These are phyloP conservation scores for Diaporthe sp. DNA, from an alignment of 2,329 filamentous ascomycete species.

Conservation along the genomic window DNA sequence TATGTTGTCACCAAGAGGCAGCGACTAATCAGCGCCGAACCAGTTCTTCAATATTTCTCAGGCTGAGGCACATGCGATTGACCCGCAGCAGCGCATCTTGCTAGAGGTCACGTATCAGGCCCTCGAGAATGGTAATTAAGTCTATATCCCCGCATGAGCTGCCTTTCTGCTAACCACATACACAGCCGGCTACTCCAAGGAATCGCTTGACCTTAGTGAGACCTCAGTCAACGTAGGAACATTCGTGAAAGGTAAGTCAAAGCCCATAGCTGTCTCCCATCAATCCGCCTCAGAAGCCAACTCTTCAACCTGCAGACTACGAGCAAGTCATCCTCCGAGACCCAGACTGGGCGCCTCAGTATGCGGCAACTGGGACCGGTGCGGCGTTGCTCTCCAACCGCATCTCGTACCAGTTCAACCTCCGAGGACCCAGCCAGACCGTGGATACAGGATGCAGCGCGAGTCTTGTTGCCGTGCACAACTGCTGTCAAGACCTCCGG, in stretches of 20 bases:
- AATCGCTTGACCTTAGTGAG: conserved; percentile 59
- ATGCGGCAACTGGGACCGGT: conserved; percentile 67
- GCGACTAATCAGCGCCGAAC: not conserved
- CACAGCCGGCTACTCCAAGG: conserved; percentile 42
- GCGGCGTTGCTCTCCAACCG: conserved; percentile 68
- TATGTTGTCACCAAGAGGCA: no score
- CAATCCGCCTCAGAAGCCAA: not conserved
- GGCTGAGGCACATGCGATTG: conserved; percentile 65
- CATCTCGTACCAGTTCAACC: conserved; percentile 68
- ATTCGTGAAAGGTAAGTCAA: conserved; percentile 60
- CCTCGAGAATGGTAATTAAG: conserved; percentile 60
- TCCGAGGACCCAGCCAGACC: conserved; percentile 68
- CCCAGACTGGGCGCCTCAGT: conserved; percentile 62
- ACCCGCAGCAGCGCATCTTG: conserved; percentile 66
- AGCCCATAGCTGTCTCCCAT: no score
- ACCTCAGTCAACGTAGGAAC: conserved; percentile 65
- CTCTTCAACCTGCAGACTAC: conserved; percentile 56
- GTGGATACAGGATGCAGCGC: conserved; percentile 72
- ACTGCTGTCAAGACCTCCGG: conserved; percentile 64
- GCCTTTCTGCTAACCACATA: not conserved
- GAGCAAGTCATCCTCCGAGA: conserved; percentile 65
- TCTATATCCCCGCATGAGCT: not conserved
- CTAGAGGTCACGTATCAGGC: conserved; percentile 66
- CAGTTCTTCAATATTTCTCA: conserved; percentile 66
- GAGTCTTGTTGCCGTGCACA: conserved; percentile 66